Evolutionary conservation across 331 rosid species (phyloP), one percentile per base, ranked within the genome.

Genomic region (Pyrus hybrid): DNA sequence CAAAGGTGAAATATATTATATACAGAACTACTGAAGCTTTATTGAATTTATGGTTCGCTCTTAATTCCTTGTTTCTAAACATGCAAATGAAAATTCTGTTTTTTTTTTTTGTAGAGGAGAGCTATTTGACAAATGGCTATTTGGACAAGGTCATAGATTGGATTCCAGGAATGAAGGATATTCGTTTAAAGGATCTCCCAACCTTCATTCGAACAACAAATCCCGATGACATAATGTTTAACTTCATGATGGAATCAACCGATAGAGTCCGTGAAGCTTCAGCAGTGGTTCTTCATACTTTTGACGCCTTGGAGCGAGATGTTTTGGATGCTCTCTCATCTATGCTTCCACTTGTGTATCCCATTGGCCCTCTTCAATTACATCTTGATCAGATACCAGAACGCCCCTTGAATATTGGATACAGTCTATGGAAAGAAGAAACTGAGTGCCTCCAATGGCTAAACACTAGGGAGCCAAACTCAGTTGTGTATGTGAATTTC

Each of bases 281-380:
- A 5, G 33, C 32, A 41, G 32, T 41, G 7, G 57, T 68, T 7
- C 3, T 41, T 13, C 72, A 43, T 26, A 68, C 57, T 41, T 41
- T 41, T 2, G 32, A 67, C 21, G 56, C 33, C 13, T 37, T 67
- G 56, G 71, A 67, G n/a, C 21, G 9, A 22, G 71, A 67, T n/a
- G 22, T 63, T 63, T 63, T 63, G 67, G 67, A 29, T 28, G 7
- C 67, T 63, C 71, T 41, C 7, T 67, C 56, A 25, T 23, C 32
- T 7, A 41, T 41, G 72, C 56, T 68, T 68, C 72, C 72, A 2
- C 57, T 4, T 22, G 7, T 68, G 43, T 68, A 71, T 20, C 47
- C 82, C 18, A 54, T 79, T n/a, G 77, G 77, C 47, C 82, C 73
- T 21, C 61, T 79, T 9, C 77, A 79, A 25, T 35, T 53, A 7